These are phyloP conservation scores for Hypoxylon rickii DNA, from an alignment of 495 filamentous ascomycete species.

Conservation along the genomic window DNA sequence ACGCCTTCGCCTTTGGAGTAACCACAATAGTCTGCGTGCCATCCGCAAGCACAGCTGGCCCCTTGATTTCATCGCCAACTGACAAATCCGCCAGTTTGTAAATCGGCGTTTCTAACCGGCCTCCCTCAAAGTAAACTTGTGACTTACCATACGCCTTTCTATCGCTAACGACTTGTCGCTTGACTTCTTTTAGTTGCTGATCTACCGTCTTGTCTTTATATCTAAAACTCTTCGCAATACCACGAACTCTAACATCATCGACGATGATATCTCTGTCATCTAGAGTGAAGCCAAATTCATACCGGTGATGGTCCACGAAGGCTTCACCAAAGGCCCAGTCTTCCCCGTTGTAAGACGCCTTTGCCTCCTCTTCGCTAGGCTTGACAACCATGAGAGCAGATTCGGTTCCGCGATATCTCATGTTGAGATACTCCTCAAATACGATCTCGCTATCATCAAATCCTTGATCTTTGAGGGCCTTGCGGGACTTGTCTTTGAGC, in stretches of 20 bases:
- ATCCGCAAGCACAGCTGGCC: constrained; percentile 91
- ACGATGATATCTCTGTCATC: constrained; percentile 89
- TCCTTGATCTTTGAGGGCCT: constrained; percentile 70
- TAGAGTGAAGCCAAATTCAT: constrained; percentile 93
- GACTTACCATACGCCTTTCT: constrained; percentile 61
- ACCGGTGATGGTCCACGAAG: constrained; percentile 84
- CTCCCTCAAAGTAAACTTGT: constrained; percentile 73
- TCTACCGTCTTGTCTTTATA: constrained; percentile 79
- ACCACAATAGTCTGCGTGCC: constrained; percentile 96
- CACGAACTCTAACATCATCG: constrained; percentile 87
- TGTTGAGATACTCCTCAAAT: constrained; percentile 88
- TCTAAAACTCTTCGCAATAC: constrained; percentile 85
- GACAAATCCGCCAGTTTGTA: constrained; percentile 80
- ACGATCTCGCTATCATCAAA: constrained; percentile 73
- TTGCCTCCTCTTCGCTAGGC: constrained; percentile 61
- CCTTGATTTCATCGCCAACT: constrained; percentile 76
- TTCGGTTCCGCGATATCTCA: constrained; percentile 86
- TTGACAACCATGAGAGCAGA: constrained; percentile 83
- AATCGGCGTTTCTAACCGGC: constrained; percentile 78
- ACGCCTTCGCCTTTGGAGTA: constrained; percentile 73
- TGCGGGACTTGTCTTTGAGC: constrained; percentile 69
- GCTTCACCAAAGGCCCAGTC: constrained; percentile 81
- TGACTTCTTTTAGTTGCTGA: constrained; percentile 72
- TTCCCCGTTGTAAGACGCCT: constrained; percentile 62
- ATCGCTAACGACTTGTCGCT: constrained; percentile 48